A percentile compares a stretch with the other conserved stretches of the same genome.
Conservation (phyloP, 345 rosid genomes). For the Microcos paniculata region DNA sequence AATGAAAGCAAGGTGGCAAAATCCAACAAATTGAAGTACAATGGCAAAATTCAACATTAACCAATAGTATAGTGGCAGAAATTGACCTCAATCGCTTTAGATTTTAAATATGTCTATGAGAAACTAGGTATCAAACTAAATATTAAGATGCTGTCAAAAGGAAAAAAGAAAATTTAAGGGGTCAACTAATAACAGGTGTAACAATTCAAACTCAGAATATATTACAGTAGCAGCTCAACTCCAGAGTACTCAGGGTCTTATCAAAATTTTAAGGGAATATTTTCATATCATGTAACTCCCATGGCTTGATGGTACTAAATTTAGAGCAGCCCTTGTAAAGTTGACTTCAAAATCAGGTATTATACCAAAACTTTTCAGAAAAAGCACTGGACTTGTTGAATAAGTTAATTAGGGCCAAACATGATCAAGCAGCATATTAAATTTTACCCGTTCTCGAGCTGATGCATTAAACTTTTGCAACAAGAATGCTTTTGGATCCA, state of each 20-base stretch:
- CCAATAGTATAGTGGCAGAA: too few species aligned
- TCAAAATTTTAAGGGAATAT: constrained; percentile 2
- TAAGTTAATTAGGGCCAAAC: not conserved
- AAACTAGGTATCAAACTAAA: not conserved
- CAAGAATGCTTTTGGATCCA: constrained; percentile 96
- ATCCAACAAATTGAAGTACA: too few species aligned
- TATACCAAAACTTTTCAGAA: not conserved
- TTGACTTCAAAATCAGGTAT: not conserved
- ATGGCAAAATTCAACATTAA: too few species aligned
- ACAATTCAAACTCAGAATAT: not conserved
- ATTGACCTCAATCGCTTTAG: not conserved
- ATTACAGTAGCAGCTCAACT: too few species aligned
- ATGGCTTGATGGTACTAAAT: not conserved
- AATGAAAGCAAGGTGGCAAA: too few species aligned
- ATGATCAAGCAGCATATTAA: not conserved
- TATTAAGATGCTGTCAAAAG: too few species aligned
- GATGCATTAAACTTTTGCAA: constrained; percentile 73
- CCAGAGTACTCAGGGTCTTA: too few species aligned
- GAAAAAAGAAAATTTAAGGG: too few species aligned
- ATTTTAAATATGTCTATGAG: not conserved
- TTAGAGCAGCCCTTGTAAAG: not conserved
- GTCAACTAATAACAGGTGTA: not conserved
- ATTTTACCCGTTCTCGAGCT: constrained; percentile 62
- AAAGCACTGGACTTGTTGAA: too few species aligned
- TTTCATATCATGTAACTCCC: not conserved